Base-by-base conservation (phyloP, 768 basidiomycete genomes). In the Megacollybia marginata region DNA sequence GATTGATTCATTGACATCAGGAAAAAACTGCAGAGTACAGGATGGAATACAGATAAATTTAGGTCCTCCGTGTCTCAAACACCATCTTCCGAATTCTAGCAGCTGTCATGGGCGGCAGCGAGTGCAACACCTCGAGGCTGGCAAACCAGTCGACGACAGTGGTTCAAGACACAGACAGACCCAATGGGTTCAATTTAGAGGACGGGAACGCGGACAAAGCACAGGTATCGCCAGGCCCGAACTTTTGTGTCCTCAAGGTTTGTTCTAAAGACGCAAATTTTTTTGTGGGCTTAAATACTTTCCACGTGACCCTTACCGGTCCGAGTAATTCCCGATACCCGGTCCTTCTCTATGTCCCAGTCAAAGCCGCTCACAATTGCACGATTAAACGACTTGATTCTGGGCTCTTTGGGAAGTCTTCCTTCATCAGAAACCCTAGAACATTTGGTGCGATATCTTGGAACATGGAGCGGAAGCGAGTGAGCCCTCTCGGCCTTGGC, bases 151-250 rank as follows among this genome's bases (percentile, higher is more conserved):
- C 70, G 64, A 69, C 73, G 56, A 70, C 66, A 75, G 64, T 61
- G 59, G 57, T 59, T 53, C 57, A 57, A 53, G 53, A 65, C 55
- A 58, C 55, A 56, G 59, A 59, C 65, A 59, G 55, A 65, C 44
- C 69, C 69, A 57, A 62, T 58, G 49, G 66, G 65, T 51, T 80
- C 60, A 54, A 35, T 89, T 77, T 88, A 74, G 86, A 76, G 80
- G 84, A 89, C 87, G 85, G 87, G 87, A 89, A 92, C 89, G 89
- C 89, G 89, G 85, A 79, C 88, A 79, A 81, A 87, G 81, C 89
- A 79, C 78, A 82, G 84, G 83, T 78, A 75, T 68, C 77, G 69
- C 84, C 88, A 63, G 76, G 89, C 79, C 85, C 89, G 89, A 92
- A 91, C 89, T 92, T 88, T 87, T 79, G 64, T 81, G 88, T 91